Conservation (phyloP, 345 rosid species). For the Sisymbrium altissimum region DNA sequence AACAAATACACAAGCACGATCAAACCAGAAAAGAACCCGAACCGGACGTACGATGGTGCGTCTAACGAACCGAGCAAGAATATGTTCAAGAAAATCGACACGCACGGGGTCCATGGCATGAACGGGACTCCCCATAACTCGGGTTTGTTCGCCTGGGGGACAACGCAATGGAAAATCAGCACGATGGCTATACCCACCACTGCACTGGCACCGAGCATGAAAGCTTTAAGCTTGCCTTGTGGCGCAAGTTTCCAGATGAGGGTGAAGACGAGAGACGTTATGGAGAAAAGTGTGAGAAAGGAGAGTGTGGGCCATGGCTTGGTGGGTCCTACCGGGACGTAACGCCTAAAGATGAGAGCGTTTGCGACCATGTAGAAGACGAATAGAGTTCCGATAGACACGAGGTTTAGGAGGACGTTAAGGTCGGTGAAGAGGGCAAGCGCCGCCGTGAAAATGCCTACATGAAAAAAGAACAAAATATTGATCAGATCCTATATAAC, state of each 20-base stretch:
- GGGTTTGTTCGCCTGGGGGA: slow-evolving; percentile 66
- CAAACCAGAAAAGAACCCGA: slow-evolving; percentile 61
- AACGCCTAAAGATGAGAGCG: slow-evolving; percentile 77
- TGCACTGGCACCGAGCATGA: slow-evolving; percentile 47
- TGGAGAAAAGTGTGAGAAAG: slow-evolving; percentile 58
- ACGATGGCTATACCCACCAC: slow-evolving; percentile 43
- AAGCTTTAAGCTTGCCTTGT: slow-evolving; percentile 47
- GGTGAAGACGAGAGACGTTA: slow-evolving; percentile 58
- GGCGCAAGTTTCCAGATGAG: slow-evolving; percentile 67
- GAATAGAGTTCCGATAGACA: slow-evolving; percentile 88
- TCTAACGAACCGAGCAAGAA: slow-evolving; percentile 75
- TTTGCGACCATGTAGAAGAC: slow-evolving; percentile 97
- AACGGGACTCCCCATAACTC: slow-evolving; percentile 90
- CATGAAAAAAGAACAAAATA: not conserved
- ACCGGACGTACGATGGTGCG: slow-evolving; percentile 64
- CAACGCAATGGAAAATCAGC: slow-evolving; percentile 47
- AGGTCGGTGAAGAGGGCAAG: slow-evolving; percentile 82
- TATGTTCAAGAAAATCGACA: slow-evolving; percentile 76
- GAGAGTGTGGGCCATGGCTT: slow-evolving; percentile 75
- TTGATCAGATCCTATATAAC: not conserved
- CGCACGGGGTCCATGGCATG: slow-evolving; percentile 90
- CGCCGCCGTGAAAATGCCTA: slow-evolving; percentile 80
- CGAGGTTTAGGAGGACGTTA: slow-evolving; percentile 65
- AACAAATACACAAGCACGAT: slow-evolving; percentile 64
- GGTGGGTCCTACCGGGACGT: slow-evolving; percentile 57